phyloP scores from a whole-genome alignment of 192 early-diverging fungal species.

The Coemansia sp. region DNA sequence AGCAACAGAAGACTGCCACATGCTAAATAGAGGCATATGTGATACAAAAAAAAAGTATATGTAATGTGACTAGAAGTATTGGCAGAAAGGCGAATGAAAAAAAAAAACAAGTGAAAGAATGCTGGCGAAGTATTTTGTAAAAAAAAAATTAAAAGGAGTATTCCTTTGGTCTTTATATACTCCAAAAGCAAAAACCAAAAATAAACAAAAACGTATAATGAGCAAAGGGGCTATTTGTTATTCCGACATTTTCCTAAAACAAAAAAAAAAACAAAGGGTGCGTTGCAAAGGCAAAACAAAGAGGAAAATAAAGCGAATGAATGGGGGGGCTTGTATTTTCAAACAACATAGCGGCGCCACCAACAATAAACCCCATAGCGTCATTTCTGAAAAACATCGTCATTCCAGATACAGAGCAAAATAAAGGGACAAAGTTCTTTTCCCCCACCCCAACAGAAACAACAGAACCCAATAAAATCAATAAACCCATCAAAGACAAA shows the following conservation, averaged over 20 bases:
- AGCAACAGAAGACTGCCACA: background rate
- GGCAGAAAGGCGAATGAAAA: background rate
- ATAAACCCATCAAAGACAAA: too few relatives aligned
- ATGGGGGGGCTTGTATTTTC: background rate
- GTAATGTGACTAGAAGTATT: too few relatives aligned
- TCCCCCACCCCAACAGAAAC: too few relatives aligned
- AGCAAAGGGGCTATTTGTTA: background rate
- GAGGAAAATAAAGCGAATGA: background rate
- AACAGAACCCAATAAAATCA: too few relatives aligned
- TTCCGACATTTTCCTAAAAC: background rate
- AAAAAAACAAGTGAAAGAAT: slow-evolving; percentile 1
- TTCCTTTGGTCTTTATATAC: background rate
- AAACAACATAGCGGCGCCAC: background rate
- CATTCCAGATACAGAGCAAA: background rate
- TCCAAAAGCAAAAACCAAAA: background rate
- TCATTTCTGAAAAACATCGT: background rate
- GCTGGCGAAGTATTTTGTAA: background rate
- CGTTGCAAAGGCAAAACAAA: too few relatives aligned
- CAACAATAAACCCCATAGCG: background rate
- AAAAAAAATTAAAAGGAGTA: background rate
- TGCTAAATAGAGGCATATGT: slow-evolving; percentile 6
- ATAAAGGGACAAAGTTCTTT: too few relatives aligned
- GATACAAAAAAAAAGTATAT: background rate
- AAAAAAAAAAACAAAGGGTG: background rate
- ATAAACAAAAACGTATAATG: background rate